Base-by-base conservation (phyloP, 176 grass and related monocot species). In the Bothriochloa decipiens region DNA sequence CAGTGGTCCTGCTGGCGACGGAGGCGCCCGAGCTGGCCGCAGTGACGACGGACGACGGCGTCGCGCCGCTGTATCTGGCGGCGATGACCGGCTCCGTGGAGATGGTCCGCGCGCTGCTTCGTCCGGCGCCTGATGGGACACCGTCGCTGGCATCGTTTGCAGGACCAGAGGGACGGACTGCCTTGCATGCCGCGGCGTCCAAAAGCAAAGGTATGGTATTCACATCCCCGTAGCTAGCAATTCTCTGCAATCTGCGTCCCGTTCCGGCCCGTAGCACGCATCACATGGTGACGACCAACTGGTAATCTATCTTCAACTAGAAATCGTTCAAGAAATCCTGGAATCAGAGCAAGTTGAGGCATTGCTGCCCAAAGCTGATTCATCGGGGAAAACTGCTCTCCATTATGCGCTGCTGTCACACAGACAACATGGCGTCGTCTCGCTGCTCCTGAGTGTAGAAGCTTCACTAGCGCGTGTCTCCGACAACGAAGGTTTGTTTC, bases 41-140 rank as follows among this genome's bases (percentile, higher is more conserved):
- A 0, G 36, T 84, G 5, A 26, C 45, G 1, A 65, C 64, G 5
- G 20, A 53, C 15, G 63, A 15, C 4, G 68, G 70, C 18, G 12
- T 81, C 17, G 84, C 89, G 12, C 79, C 86, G 47, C 75, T 91
- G n/a, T 94, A 91, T 52, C 26, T 89, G 41, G 88, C 86, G 3
- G 79, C 62, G 32, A 2, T 50, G 70, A 9, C 42, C 14, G 25
- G 25, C 13, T 74, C 71, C 14, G 14, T 2, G 3, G 18, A 49
- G 2, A 79, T 81, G 67, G 72, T 80, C 0, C 35, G 14, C 9
- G 61, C 8, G 8, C 28, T 93, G 12, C n/a, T 88, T 0, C 53
- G 41, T 20, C 43, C 35, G n/a, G 37, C 57, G 4, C 22, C 17
- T 5, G 13, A 28, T 11, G 39, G 55, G 8, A 28, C 43, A 4